Conservation (phyloP, 257 asterid species). For the Handroanthus guayacan region DNA sequence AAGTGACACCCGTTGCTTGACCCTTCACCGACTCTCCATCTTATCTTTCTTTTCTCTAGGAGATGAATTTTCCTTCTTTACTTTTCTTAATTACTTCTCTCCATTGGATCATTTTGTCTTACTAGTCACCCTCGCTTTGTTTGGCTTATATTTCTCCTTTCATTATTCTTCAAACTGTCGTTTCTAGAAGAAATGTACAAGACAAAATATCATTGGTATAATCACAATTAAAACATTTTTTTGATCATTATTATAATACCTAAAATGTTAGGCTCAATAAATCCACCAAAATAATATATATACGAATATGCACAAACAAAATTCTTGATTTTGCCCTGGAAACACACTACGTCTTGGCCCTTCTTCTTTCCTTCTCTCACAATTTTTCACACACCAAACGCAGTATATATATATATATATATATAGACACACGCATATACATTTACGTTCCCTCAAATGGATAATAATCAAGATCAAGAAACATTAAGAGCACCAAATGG, state of each 20-base stretch:
- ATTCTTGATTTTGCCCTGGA: conserved; percentile 27
- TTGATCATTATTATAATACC: background rate
- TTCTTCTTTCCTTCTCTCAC: conserved; percentile 12
- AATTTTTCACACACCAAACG: conserved; percentile 23
- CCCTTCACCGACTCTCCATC: background rate
- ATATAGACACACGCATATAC: background rate
- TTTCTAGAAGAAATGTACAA: conserved; percentile 31
- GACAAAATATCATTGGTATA: background rate
- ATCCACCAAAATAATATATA: background rate
- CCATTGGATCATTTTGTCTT: background rate
- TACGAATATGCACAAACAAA: background rate
- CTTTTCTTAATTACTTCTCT: background rate
- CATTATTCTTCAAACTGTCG: conserved; percentile 17
- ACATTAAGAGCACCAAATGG: background rate
- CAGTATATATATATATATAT: background rate
- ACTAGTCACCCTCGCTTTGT: background rate
- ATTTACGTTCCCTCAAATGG: conserved; percentile 29
- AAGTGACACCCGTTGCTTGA: background rate
- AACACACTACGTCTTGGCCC: conserved; percentile 12
- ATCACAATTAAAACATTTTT: conserved; percentile 9
- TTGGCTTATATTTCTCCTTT: conserved; percentile 12
- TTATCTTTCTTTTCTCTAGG: background rate
- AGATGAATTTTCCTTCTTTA: background rate
- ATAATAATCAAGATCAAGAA: conserved; percentile 13
- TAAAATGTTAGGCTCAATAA: background rate